Evolutionary conservation across 2,329 filamentous ascomycete genomes (phyloP), one percentile per base, ranked within the genome.

Genomic region (Fusarium sp.): DNA sequence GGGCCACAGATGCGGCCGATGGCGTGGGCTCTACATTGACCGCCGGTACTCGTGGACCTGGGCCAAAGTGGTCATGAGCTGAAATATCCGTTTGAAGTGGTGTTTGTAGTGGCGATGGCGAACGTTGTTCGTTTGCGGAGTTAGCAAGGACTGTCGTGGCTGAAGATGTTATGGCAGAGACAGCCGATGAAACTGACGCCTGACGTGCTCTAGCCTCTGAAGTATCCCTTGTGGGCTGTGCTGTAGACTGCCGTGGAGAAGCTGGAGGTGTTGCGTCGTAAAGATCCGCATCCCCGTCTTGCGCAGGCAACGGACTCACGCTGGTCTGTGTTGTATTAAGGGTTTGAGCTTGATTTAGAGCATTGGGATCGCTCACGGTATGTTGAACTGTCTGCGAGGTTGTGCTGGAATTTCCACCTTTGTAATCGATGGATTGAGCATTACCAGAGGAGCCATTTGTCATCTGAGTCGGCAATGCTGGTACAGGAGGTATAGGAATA

Each of bases 201-300:
- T 65, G 63, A 8, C 65, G 57, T 15, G 15, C 34, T 30, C 54
- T 56, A 13, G 50, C 30, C 37, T 62, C 66, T 30, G 55, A 53
- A 5, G 33, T 41, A 2, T 54, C 58, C 8, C 55, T 58, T 13
- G 52, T 55, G 11, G 42, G 18, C 20, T 55, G 67, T 9, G 46
- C 42, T 11, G 57, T 53, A 15, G 54, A 44, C 33, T 67, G 64
- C 23, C 47, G 68, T 1, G 83, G 83, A 0, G 83, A 83, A 12
- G 74, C 78, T 4, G 81, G 83, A 1, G 84, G 83, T 3, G 83
- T 84, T 6, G 81, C 82, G 60, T 84, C 80, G 70, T 85, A 85
- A 5, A 85, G 73, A 28, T 84, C 78, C 5, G 83, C 77, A 4
- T 82, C 81, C 11, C 71, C 74, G 12, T 77, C 76, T 34, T 63